Evolutionary conservation across 768 basidiomycete genomes (phyloP), one percentile per base, ranked within the genome.

Genomic region (Leccinum fibrillosum): DNA sequence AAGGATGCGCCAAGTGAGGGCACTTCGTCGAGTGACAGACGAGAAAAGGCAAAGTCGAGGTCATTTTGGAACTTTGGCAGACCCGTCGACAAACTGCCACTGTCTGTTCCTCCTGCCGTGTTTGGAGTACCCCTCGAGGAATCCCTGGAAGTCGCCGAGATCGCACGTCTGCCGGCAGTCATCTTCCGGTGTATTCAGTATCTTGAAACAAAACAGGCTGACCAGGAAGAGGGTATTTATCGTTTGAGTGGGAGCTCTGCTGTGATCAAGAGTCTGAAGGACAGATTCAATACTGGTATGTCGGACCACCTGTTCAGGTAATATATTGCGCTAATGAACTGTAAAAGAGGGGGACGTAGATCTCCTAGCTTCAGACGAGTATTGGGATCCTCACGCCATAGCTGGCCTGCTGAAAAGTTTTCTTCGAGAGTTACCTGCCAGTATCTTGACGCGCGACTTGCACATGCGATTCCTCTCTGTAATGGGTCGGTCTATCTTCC

Each of bases 161-260:
- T 98, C 56, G 94, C 89, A 53, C 88, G 89, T 65, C 79, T 99
- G 21, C 97, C 97, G 3, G 92, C 96, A 7, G 89, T 98, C 64
- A 88, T 97, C 34, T 99, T 95, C 79, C 86, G 97, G 54, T 90
- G 89, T 63, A 95, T 99, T 63, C 88, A 97, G 69, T 99, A 96
- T 75, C 78, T 99, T 55, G 93, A 98, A 76, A 83, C 85, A 19
- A 95, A 95, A 77, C 83, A 91, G 71, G 96, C 97, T 21, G 92
- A 98, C 60, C 86, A 91, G 64, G 97, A 99, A 69, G 97, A 99
- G 74, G 97, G 97, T 34, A 96, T 99, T 59, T 99, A 98, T 75
- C 86, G 97, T 58, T 76, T 99, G 59, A 94, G 90, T 69, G 95
- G 95, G 23, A 94, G 92, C 71, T 92, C 93, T 62, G 90, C 94